phyloP scores from a whole-genome alignment of 208 protist genomes.

The Leishmania braziliensis region DNA sequence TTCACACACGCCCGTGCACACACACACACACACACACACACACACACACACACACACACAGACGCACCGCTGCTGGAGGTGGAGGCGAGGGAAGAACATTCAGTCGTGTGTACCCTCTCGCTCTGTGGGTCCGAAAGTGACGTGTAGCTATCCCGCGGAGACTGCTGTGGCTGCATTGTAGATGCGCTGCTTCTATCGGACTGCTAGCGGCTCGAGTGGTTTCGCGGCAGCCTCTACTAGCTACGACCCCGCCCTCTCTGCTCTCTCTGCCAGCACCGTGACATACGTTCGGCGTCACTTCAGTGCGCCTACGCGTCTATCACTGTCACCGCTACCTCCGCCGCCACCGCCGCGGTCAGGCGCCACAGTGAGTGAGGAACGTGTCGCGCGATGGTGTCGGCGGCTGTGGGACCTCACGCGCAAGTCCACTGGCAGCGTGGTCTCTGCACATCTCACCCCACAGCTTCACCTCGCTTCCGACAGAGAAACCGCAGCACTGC shows the following conservation, averaged over 20 bases:
- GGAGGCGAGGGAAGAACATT: background rate
- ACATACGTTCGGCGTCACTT: background rate
- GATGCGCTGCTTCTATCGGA: background rate
- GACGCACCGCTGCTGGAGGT: background rate
- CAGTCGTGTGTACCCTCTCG: background rate
- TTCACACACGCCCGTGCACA: background rate
- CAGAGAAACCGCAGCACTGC: background rate
- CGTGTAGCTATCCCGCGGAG: slow-evolving; percentile 5
- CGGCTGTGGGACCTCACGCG: slow-evolving; percentile 63
- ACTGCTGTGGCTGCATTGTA: background rate
- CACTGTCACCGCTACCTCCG: background rate
- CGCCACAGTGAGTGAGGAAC: slow-evolving; percentile 47
- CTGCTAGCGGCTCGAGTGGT: background rate
- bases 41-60: slow-evolving; percentile 4
- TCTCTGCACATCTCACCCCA: slow-evolving; percentile 1
- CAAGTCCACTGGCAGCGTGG: slow-evolving; percentile 11
- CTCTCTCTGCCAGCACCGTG: background rate
- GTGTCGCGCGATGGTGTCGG: slow-evolving; percentile 69
- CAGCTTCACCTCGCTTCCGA: slow-evolving; percentile 4
- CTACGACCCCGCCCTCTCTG: background rate
- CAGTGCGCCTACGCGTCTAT: background rate
- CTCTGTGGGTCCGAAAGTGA: background rate
- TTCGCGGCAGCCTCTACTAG: background rate
- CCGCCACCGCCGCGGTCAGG: background rate
- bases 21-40: slow-evolving; percentile 8